Percentiles rank a stretch among this genome's conserved stretches.
Evolutionary conservation across 129 eudicot genomes (phyloP).

Genomic region (Flaveria trinervia): DNA sequence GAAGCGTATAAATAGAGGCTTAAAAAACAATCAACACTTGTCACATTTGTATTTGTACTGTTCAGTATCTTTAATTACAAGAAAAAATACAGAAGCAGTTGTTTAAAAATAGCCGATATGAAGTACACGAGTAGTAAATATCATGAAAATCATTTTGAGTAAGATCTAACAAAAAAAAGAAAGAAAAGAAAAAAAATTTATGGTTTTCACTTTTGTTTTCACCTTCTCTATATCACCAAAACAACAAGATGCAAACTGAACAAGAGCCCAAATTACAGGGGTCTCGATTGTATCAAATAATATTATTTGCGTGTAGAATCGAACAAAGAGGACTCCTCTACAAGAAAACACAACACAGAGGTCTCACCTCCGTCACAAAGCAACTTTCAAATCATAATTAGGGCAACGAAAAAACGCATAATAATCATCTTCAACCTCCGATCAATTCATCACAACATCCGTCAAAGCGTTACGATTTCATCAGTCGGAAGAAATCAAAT

Average conservation of each 20-base stretch:
- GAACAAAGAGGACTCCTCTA: too few relatives aligned
- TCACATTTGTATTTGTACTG: too few relatives aligned
- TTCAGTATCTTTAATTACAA: too few relatives aligned
- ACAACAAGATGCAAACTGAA: neutral
- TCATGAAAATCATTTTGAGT: neutral
- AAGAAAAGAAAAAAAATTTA: too few relatives aligned
- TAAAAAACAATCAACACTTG: too few relatives aligned
- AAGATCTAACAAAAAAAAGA: too few relatives aligned
- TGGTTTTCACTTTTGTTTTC: neutral
- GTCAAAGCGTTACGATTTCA: neutral
- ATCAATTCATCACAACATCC: neutral
- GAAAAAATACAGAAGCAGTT: too few relatives aligned
- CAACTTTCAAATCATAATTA: constrained; percentile 31
- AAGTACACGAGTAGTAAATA: too few relatives aligned
- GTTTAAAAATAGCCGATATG: too few relatives aligned
- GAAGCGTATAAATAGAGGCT: too few relatives aligned
- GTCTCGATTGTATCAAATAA: neutral
- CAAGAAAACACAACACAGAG: constrained; percentile 36
- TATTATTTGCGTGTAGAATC: too few relatives aligned
- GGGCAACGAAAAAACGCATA: constrained; percentile 42
- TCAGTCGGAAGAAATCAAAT: constrained; percentile 10
- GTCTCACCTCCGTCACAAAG: constrained; percentile 25
- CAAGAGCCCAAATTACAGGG: constrained; percentile 1
- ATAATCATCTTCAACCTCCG: neutral
- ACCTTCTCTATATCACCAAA: neutral